Evolutionary conservation across 1,284 basidiomycete genomes (phyloP).

Genomic region (Cryptococcus amylolentus): DNA sequence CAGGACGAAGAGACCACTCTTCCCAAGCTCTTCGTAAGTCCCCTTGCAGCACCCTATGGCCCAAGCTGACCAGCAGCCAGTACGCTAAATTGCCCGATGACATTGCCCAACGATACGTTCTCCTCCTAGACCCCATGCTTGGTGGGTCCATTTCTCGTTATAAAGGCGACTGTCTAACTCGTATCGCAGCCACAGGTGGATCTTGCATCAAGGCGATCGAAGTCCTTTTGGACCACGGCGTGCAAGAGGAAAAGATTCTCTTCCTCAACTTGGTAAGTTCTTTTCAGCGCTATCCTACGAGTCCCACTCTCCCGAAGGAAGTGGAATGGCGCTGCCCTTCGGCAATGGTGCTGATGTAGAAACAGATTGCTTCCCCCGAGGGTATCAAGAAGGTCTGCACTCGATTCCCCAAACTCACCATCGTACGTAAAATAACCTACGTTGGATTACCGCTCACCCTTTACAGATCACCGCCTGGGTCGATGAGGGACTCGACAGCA

Average conservation of each 20-base stretch:
- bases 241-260: constrained; percentile 75
- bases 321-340: background rate
- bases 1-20: constrained; percentile 88
- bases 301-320: background rate
- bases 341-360: background rate
- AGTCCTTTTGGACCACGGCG: constrained; percentile 84
- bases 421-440: constrained; percentile 56
- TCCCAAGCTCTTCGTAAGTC: constrained; percentile 70
- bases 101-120: constrained; percentile 84
- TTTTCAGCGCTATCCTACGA: background rate
- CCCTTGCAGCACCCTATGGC: background rate
- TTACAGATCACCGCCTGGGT: constrained; percentile 88
- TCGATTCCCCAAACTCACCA: constrained; percentile 74
- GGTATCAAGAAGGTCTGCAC: constrained; percentile 78
- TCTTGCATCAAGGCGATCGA: constrained; percentile 98
- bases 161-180: background rate
- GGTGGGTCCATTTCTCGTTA: constrained; percentile 55
- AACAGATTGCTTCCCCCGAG: constrained; percentile 83
- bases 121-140: constrained; percentile 96
- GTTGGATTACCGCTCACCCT: background rate
- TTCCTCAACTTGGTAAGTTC: constrained; percentile 85
- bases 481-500: constrained; percentile 84
- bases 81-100: constrained; percentile 83
- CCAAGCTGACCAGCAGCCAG: constrained; percentile 24
- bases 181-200: constrained; percentile 77